Base-by-base conservation (phyloP, 306 rosid genomes). In the Acacia confusa region DNA sequence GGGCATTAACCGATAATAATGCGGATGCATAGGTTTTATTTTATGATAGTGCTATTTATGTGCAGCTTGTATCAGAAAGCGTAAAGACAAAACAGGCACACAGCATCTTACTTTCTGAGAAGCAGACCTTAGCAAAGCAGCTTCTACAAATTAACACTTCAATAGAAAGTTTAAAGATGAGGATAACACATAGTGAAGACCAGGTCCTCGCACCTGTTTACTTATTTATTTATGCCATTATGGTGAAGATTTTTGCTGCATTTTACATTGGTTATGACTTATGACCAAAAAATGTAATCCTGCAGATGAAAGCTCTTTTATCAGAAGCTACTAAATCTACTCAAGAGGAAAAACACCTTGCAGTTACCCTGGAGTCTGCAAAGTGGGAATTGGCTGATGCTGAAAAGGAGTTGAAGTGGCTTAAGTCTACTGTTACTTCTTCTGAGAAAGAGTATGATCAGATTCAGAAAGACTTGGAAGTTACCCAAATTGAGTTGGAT, bases 11-110 rank as follows among this genome's bases (percentile, higher is more conserved):
- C 36, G 71, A n/a, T 48, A 52, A 52, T 79, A 36, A 4, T 32
- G 65, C 71, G 64, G 80, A 45, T 74, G 83, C 76, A 50, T 27
- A 45, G 75, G 50, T 58, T 82, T 79, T n/a, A 41, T 66, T 60
- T 80, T 41, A 82, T 79, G 60, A 70, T 78, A 78, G 78, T 64
- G 80, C 63, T 53, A 80, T 83, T 73, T 83, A 61, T 43, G 50
- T 88, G 91, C 98, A 94, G 99, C 94, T 95, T 44, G 98, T 95
- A 76, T 95, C 99, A 32, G 98, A 92, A 85, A 93, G 96, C 38
- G 98, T 95, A 84, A 95, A 93, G 90, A 80, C 93, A 79, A 95
- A 88, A 88, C 99, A 95, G 71, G 83, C 84, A 25, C 96, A 93
- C 44, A 88, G 78, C 81, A 74, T 85, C 78, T 77, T 93, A 79